Base-by-base conservation (phyloP, 768 basidiomycete genomes). In the Podaxis sp. region DNA sequence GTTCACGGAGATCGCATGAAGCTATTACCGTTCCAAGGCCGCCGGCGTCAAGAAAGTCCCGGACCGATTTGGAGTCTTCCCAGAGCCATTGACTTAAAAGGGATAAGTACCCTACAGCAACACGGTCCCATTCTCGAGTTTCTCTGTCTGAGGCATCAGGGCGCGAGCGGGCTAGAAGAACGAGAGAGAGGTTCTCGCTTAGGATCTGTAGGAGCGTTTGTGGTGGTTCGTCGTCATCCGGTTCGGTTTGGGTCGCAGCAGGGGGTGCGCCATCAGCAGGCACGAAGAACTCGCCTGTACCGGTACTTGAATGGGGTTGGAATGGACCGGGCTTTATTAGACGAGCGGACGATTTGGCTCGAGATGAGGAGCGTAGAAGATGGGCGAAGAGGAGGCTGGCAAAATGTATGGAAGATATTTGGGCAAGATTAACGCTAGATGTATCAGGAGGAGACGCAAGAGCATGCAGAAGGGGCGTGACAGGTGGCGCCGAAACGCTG, bases 51-150 rank as follows among this genome's bases (percentile, higher is more conserved):
- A 99, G 78, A 70, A 98, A 96, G 71, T 93, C 95, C 64, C 87
- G 82, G 57, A 97, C 94, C 0, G 92, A 89, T 57, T 81, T 84
- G 0, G 95, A 88, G 68, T 97, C 96, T 69, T 99, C 96, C 96
- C 96, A 99, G 6, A 97, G 79, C 97, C 97, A 99, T 65, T 95
- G 93, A 3, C 86, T 82, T 36, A 99, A 80, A 59, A 97, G 73
- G 53, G 86, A 85, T 39, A 99, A 79, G 70, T 98, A 96, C 0
- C 88, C 91, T 7, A 93, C 87, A 69, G 95, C 88, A 52, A 96
- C 78, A 63, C 94, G 82, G 65, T 95, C 94, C 94, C 95, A 98
- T 69, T 97, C 96, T 54, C 90, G 79, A 13, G 85, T 82, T 68
- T 96, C 93, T 51, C 81, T 80, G 42, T 86, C 86, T 4, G 88